Conservation (phyloP, 164 flowering plant genomes). For the Tetracentron sinense region DNA sequence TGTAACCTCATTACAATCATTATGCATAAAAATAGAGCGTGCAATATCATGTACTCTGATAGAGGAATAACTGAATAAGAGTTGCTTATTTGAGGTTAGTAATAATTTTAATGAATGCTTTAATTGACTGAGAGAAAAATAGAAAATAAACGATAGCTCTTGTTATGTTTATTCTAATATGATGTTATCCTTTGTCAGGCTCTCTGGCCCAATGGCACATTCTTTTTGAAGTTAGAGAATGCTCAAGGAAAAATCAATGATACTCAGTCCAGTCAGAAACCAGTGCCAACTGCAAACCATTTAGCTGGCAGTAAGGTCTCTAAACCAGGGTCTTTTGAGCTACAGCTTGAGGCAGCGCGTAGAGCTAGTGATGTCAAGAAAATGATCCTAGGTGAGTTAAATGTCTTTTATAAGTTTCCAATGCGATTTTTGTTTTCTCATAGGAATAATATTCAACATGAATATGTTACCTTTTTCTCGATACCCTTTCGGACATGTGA, state of each 20-base stretch:
- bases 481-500: not conserved
- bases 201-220: conserved; percentile 90
- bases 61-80: no score
- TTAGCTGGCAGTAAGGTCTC: conserved; percentile 30
- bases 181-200: conserved; percentile 36
- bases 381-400: conserved; percentile 67
- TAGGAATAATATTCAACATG: no score
- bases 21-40: no score
- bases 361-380: conserved; percentile 88
- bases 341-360: conserved; percentile 87
- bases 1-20: not conserved
- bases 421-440: not conserved
- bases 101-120: no score
- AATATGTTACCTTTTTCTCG: not conserved
- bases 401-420: not conserved
- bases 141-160: not conserved
- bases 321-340: conserved; percentile 64
- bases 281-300: conserved; percentile 22
- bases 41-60: no score
- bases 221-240: conserved; percentile 47
- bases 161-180: not conserved
- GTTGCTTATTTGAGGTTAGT: not conserved
- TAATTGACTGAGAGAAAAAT: not conserved
- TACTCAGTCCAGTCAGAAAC: conserved; percentile 16
- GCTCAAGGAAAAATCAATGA: conserved; percentile 24